These are phyloP conservation scores for Collybiopsis luxurians DNA, from an alignment of 768 basidiomycete genomes.

Conservation along the genomic window DNA sequence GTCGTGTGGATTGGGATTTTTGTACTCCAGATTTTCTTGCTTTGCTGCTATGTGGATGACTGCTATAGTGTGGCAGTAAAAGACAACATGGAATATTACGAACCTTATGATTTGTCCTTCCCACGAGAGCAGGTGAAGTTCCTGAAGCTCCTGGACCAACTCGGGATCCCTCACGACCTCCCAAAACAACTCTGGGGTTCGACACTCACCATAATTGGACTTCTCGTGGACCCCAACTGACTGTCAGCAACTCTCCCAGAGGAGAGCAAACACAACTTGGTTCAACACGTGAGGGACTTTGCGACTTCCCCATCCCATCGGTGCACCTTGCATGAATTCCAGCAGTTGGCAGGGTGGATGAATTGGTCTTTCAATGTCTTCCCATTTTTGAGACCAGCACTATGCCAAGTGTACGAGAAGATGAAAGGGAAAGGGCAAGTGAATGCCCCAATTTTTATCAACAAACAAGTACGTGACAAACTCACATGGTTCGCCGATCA, in stretches of 20 bases:
- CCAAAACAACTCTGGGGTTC: slow-evolving; percentile 36
- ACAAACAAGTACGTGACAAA: slow-evolving; percentile 11
- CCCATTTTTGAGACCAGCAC: slow-evolving; percentile 20
- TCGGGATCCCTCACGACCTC: slow-evolving; percentile 36
- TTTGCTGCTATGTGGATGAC: not conserved
- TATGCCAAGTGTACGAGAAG: slow-evolving; percentile 19
- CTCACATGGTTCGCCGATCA: slow-evolving; percentile 18
- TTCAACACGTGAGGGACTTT: slow-evolving; percentile 11
- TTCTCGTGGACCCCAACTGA: slow-evolving; percentile 29
- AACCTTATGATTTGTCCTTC: not conserved
- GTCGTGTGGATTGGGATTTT: slow-evolving; percentile 25
- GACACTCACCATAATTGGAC: slow-evolving; percentile 34
- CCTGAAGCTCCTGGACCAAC: slow-evolving; percentile 36
- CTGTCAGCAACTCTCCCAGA: slow-evolving; percentile 26
- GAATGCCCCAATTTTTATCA: slow-evolving; percentile 13
- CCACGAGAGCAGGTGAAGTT: slow-evolving; percentile 24
- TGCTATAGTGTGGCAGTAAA: not conserved
- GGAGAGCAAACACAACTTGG: slow-evolving; percentile 8
- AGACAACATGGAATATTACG: not conserved
- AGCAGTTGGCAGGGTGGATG: slow-evolving; percentile 18
- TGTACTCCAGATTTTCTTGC: too few relatives aligned
- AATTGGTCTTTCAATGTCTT: slow-evolving; percentile 26
- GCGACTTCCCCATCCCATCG: not conserved
- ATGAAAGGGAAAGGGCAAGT: slow-evolving; percentile 17
- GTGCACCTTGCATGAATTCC: slow-evolving; percentile 11